A percentile compares a stretch with the other conserved stretches of the same genome.
Conservation (phyloP, 768 basidiomycete species). For the Galerina marginata region DNA sequence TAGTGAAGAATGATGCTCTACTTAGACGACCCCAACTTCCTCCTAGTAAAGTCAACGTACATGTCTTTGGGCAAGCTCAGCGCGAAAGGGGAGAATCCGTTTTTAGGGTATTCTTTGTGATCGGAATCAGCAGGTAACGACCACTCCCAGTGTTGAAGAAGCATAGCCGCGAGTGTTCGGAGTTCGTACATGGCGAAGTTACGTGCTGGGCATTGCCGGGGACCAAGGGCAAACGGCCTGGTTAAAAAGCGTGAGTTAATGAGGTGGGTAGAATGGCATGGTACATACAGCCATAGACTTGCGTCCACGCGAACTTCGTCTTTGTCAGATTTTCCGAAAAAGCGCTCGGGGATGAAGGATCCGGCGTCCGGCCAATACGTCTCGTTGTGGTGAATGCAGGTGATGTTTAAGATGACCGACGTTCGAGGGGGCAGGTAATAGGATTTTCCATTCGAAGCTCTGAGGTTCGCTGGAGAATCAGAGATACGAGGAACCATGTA, state of each 20-base stretch:
- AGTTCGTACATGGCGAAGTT: constrained; percentile 5
- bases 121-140: neutral
- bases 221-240: neutral
- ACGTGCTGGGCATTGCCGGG: constrained; percentile 1
- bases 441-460: neutral
- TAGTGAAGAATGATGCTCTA: too few relatives aligned
- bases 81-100: neutral
- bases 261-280: too few relatives aligned
- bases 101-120: neutral
- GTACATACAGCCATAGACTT: neutral
- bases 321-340: neutral
- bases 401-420: neutral
- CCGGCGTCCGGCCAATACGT: neutral
- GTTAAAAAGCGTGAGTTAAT: neutral
- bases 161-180: neutral
- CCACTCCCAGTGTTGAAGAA: neutral
- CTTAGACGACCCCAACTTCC: neutral
- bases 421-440: neutral
- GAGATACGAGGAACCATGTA: neutral
- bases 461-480: neutral
- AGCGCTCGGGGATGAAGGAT: neutral
- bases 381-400: constrained; percentile 1
- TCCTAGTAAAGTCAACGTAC: neutral
- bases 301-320: neutral
- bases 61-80: constrained; percentile 1